Percentiles rank a stretch among this genome's conserved stretches.
These are phyloP conservation scores for Daldinia eschscholtzii DNA, from an alignment of 2,329 filamentous ascomycete genomes.

Conservation along the genomic window DNA sequence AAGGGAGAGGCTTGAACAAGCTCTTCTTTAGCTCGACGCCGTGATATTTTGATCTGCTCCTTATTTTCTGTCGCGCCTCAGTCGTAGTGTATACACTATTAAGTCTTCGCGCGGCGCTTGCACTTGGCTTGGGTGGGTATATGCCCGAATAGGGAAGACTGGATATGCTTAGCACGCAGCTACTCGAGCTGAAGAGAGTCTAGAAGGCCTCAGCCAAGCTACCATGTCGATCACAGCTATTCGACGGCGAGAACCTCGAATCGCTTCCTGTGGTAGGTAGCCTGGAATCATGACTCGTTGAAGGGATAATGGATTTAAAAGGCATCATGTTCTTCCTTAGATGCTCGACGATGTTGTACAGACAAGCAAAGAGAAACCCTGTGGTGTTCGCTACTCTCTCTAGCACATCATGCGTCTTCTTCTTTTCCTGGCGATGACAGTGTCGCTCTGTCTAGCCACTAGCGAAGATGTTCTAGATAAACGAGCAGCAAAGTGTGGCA, in stretches of 20 bases:
- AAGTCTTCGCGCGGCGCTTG: conserved; percentile 21
- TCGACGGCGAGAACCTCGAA: conserved; percentile 1
- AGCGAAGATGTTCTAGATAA: conserved; percentile 13
- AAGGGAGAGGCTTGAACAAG: not conserved
- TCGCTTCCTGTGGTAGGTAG: conserved; percentile 11
- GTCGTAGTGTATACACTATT: conserved; percentile 6
- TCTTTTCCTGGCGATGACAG: conserved; percentile 17
- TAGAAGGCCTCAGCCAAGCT: conserved; percentile 15
- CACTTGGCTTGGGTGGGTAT: conserved; percentile 16
- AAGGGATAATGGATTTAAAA: not conserved
- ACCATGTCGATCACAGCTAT: conserved; percentile 4
- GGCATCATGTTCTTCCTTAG: not conserved
- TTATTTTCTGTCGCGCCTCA: not conserved
- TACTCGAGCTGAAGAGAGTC: conserved; percentile 21
- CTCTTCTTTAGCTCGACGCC: not conserved
- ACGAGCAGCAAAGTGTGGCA: conserved; percentile 13
- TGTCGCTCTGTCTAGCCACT: conserved; percentile 14
- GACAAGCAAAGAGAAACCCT: conserved; percentile 15
- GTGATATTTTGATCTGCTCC: not conserved
- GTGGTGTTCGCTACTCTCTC: conserved; percentile 5
- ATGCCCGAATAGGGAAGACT: conserved; percentile 16
- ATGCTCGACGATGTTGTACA: not conserved
- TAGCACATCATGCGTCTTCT: conserved; percentile 15
- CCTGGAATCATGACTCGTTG: not conserved
- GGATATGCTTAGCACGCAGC: conserved; percentile 8